Base-by-base conservation (phyloP, 768 basidiomycete genomes). In the Termitomyces sp. region DNA sequence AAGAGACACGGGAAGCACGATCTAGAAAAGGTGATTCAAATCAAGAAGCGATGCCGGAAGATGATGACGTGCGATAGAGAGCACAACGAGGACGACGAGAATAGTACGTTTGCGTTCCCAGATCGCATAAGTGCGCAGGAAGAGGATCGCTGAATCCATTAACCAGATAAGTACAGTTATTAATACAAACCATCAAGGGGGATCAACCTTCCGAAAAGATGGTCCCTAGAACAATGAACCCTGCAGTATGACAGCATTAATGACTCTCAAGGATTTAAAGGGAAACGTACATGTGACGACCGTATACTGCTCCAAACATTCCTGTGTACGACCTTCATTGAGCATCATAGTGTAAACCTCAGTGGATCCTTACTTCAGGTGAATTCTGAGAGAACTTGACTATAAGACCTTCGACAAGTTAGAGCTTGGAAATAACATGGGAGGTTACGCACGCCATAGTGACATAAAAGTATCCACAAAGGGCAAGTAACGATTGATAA, bases 101-200 rank as follows among this genome's bases (percentile, higher is more conserved):
- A 77, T 66, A 10, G 64, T 48, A 9, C 70, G 74, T 52, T 66
- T 71, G 17, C 76, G 65, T 59, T 73, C 73, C 75, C 75, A 79
- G 23, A 79, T 70, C 4, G 77, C 78, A 53, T 77, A 76, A 9
- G 77, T 78, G 5, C 77, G 75, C 6, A 79, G 58, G 62, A 75
- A 69, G 10, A 79, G 67, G 31, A 78, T 75, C 5, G 63, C 74
- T 78, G 52, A 8, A 29, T n/a, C 10, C 4, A 16, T 16, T 1
- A 11, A 29, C 10, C 23, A 14, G 29, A 51, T 29, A 21, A 40
- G 2, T 5, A 40, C 9, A n/a, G 17, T 37, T 37, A 10, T 5
- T 49, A 10, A 17, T 2, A 7, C 25, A 27, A 17, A 19, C 6
- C 12, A n/a, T 23, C 11, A 25, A 43, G 47, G 31, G 35, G 25